These are phyloP conservation scores for Entomortierella parvispora DNA, from an alignment of 192 early-diverging fungal genomes.

Conservation along the genomic window DNA sequence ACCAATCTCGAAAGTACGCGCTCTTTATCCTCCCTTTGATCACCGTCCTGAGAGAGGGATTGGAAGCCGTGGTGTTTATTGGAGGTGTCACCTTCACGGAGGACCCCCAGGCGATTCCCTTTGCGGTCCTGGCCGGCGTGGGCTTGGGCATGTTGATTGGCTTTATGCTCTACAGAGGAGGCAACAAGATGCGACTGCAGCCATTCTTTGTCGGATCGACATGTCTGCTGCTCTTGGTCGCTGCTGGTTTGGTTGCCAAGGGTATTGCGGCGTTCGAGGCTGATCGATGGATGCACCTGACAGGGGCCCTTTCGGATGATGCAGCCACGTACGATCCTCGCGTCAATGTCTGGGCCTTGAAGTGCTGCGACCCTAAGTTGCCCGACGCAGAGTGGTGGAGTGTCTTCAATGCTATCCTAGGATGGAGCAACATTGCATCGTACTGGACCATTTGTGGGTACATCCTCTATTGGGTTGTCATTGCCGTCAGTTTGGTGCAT, in stretches of 20 bases:
- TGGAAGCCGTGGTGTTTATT: slow-evolving; percentile 90
- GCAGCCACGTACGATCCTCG: slow-evolving; percentile 62
- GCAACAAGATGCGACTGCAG: slow-evolving; percentile 72
- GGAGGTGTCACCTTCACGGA: slow-evolving; percentile 82
- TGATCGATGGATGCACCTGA: slow-evolving; percentile 64
- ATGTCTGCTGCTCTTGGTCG: slow-evolving; percentile 78
- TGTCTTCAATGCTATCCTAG: slow-evolving; percentile 79
- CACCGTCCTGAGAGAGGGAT: slow-evolving; percentile 84
- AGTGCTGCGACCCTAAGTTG: slow-evolving; percentile 71
- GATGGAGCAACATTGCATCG: slow-evolving; percentile 83
- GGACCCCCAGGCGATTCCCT: slow-evolving; percentile 74
- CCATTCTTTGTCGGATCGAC: slow-evolving; percentile 85
- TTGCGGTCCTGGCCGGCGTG: slow-evolving; percentile 79
- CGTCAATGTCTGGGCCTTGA: slow-evolving; percentile 66
- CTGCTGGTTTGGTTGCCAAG: slow-evolving; percentile 83
- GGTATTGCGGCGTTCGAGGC: slow-evolving; percentile 75
- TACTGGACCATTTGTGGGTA: slow-evolving; percentile 78
- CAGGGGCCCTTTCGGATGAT: slow-evolving; percentile 73
- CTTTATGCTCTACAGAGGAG: slow-evolving; percentile 75
- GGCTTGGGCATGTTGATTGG: slow-evolving; percentile 74
- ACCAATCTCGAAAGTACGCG: slow-evolving; percentile 62
- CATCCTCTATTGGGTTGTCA: slow-evolving; percentile 77
- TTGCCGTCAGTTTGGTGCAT: slow-evolving; percentile 59
- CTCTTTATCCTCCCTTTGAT: slow-evolving; percentile 89
- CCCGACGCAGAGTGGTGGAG: slow-evolving; percentile 65